Percentiles rank a stretch among this genome's conserved stretches.
Conservation (phyloP, 768 basidiomycete species). For the Rhodosporidiobolus odoratus region DNA sequence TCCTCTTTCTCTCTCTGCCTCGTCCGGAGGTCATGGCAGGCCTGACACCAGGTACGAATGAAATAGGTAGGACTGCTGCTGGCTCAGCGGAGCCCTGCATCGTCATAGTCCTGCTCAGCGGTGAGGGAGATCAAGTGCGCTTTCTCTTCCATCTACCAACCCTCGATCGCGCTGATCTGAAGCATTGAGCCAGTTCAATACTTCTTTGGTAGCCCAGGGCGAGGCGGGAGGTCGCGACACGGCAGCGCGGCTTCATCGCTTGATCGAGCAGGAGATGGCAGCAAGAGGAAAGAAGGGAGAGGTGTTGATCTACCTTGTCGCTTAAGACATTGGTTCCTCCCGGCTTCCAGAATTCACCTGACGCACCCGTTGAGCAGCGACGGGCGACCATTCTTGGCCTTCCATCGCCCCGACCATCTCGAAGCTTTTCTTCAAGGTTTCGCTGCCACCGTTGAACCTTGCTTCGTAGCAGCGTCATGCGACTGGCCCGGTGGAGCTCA, state of each 20-base stretch:
- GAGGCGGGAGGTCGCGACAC: not conserved
- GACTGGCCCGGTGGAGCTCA: not conserved
- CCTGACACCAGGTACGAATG: too few relatives aligned
- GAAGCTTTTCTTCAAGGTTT: slow-evolving; percentile 7
- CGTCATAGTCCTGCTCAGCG: slow-evolving; percentile 8
- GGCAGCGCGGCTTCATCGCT: not conserved
- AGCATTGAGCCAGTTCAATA: slow-evolving; percentile 1
- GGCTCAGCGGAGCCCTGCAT: too few relatives aligned
- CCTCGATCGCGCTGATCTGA: not conserved
- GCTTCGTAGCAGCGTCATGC: not conserved
- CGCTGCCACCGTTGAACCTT: not conserved
- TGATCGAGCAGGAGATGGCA: not conserved
- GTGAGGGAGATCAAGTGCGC: slow-evolving; percentile 18
- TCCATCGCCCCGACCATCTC: not conserved
- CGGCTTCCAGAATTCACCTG: too few relatives aligned
- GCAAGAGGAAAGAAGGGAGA: not conserved
- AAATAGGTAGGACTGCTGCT: too few relatives aligned
- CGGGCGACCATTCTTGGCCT: too few relatives aligned
- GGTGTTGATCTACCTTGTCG: slow-evolving; percentile 8
- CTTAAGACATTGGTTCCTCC: not conserved
- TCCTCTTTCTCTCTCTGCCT: too few relatives aligned
- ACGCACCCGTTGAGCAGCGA: not conserved
- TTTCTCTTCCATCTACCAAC: not conserved
- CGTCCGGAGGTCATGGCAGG: too few relatives aligned
- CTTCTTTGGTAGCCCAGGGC: not conserved